Evolutionary conservation across 140 eudicot genomes (phyloP).

Genomic region (Senecio squalidus): DNA sequence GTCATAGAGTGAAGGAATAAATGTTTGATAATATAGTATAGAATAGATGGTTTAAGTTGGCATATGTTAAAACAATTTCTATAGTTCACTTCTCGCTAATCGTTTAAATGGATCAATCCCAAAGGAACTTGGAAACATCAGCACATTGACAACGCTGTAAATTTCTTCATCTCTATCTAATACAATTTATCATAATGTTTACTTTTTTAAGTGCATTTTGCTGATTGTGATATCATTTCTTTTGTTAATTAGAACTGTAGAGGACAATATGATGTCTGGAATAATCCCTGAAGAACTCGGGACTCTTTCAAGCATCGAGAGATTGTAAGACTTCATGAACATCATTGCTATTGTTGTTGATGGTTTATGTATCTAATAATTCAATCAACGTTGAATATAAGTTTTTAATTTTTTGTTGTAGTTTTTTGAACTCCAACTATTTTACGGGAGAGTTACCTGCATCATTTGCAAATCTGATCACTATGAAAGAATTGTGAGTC

Average conservation of each 20-base stretch:
- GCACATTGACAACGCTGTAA: constrained; percentile 47
- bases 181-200: not conserved
- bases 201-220: not conserved
- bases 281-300: constrained; percentile 62
- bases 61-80: not conserved
- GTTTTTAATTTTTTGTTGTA: constrained; percentile 13
- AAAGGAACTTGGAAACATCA: constrained; percentile 52
- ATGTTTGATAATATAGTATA: no score
- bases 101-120: constrained; percentile 73
- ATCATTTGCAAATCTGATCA: constrained; percentile 39
- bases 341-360: not conserved
- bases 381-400: constrained; percentile 3
- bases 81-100: constrained; percentile 38
- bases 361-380: not conserved
- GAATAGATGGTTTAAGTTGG: no score
- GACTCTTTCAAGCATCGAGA: constrained; percentile 40
- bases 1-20: no score
- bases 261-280: constrained; percentile 57
- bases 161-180: not conserved
- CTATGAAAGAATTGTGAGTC: constrained; percentile 61
- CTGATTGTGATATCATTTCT: not conserved
- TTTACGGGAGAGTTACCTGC: constrained; percentile 60
- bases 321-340: constrained; percentile 40
- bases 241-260: constrained; percentile 14
- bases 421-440: constrained; percentile 42